Evolutionary conservation across 2,329 filamentous ascomycete genomes (phyloP), one percentile per base, ranked within the genome.

Genomic region (Xylaria sp.): DNA sequence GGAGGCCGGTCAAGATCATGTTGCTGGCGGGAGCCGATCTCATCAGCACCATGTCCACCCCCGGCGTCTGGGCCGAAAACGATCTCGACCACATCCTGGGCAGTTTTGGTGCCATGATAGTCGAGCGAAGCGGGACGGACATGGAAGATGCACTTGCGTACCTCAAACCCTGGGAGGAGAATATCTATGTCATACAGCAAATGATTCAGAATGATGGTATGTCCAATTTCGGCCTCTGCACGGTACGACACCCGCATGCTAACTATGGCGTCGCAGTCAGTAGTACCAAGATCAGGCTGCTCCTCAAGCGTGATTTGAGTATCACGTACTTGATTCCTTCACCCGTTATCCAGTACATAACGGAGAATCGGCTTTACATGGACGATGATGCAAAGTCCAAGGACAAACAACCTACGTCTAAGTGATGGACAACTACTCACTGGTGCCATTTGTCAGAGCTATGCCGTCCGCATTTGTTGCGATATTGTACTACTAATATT

Each of bases 61-160:
- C 87, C 1, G 88, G 87, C 3, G 87, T 97, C 1, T 98, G 94
- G 94, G 90, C 89, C 52, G 83, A 87, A 47, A 85, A 89, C 65
- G 94, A 97, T 83, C 80, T 97, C 57, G 90, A 95, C 70, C 91
- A 96, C 70, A 97, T 97, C 62, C 81, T 97, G 19, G 88, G 91
- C 48, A 85, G 89, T 73, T 97, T 90, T 72, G 92, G 92, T 43
- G 88, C 90, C 41, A 74, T 96, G 74, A 90, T 94, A 62, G 85
- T 96, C n/a, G 91, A 97, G 81, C 87, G 94, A 62, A 89, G 88
- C 40, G 93, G 93, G 43, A 96, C 92, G 21, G 92, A 96, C 71
- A 90, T 96, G 51, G 91, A 96, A 65, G 91, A 96, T 72, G 93
- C 93, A 1, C 82, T 97, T 46, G 88, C 90, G n/a, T 89, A 87